Base-by-base conservation (phyloP, 2,329 filamentous ascomycete species). In the Fusarium pseudonygamai region DNA sequence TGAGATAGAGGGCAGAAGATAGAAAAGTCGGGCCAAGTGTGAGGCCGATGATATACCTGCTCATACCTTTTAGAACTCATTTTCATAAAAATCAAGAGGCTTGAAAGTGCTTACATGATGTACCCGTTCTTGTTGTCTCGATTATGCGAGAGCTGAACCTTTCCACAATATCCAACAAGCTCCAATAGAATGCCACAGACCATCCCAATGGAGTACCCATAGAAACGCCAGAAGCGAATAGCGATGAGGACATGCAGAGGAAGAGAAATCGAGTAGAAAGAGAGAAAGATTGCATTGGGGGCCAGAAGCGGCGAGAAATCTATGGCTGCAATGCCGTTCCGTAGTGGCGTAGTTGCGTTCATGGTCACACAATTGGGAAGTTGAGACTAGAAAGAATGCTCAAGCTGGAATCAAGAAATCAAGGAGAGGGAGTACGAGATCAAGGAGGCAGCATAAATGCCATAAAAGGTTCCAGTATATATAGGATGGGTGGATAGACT, bases 161-260 rank as follows among this genome's bases (percentile, higher is more conserved):
- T 59, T 36, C 24, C 56, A n/a, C 22, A n/a, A 24, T 59, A 59
- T 26, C 56, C 56, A 16, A 59, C 6, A 3, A 59, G 15, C 32
- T 59, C 56, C 10, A 59, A n/a, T 22, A 59, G 14, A n/a, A 59
- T 32, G 8, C 56, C 56, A 24, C 56, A 52, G 11, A 52, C 12
- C 56, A 59, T 59, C 28, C 56, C 56, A 16, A 59, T 52, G 6
- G 56, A 37, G n/a, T 39, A 59, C 13, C 56, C 56, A 52, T 52
- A 52, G 22, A 30, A 59, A 16, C 34, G 11, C 56, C 56, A 59
- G 16, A 52, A 59, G 18, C 26, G 43, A 16, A 37, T 15, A 2
- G 16, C 12, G 1, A 59, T 59, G 7, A 34, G 18, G 0, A 34
- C 5, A 39, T 39, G 43, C 0, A 59, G 26, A 30, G 10, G 32